Base-by-base conservation (phyloP, 2,329 filamentous ascomycete species). In the Hypomyces perniciosus region DNA sequence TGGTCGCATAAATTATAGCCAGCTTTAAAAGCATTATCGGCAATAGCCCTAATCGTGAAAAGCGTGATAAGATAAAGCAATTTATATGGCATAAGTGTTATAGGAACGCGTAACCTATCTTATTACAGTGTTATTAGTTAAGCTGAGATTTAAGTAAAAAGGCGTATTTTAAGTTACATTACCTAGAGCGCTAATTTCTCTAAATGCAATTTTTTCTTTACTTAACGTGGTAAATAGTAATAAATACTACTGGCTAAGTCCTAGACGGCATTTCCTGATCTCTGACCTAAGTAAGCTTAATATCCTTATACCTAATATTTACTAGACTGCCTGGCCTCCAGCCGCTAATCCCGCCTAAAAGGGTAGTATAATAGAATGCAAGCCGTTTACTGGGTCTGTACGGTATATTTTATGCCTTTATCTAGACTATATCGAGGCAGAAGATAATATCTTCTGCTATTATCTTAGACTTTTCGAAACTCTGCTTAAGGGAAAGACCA, bases 111-210 rank as follows among this genome's bases (percentile, higher is more conserved):
- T 5, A 38, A 38, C 9, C 35, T 38, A 3, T 8, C 35, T 38
- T 5, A 5, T 8, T 38, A 38, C 35, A 38, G 35, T 38, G 35
- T 20, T 20, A 3, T 38, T 38, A 34, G 33, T 31, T 5, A 45
- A 12, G 6, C 12, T 30, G 30, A 33, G 28, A 20, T 28, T 33
- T 8, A 8, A 45, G 43, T 38, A 9, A 30, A 6, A 45, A 33
- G 28, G 12, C 34, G 9, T 45, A 13, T 45, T 4, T 4, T 13
- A 13, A 5, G 35, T 38, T 45, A 35, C 26, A 8, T 5, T 45
- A 34, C 43, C 43, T 45, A 5, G 43, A 45, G 33, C 43, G 43
- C 29, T 45, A 10, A 33, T 45, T 28, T 42, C 39, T 13, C 43
- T 45, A 10, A 20, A 45, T 45, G 13, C 43, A 8, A 45, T 33